Base-by-base conservation (phyloP, 306 rosid species). In the Cicer pinnatifidum region DNA sequence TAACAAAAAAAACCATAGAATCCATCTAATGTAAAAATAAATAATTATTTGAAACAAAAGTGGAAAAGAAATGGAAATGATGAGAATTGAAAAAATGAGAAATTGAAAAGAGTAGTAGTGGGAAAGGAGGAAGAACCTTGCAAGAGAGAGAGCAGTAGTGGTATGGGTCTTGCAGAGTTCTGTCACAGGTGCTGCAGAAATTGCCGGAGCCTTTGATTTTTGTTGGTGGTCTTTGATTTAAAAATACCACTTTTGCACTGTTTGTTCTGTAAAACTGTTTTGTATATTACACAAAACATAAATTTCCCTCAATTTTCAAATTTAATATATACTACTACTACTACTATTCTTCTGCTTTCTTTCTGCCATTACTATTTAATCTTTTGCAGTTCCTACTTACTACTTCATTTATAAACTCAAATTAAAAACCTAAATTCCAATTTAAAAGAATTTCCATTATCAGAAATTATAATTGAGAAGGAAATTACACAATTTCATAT, bases 171-270 rank as follows among this genome's bases (percentile, higher is more conserved):
- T 95, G 97, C 66, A 95, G 87, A 75, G 81, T 86, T 82, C 97
- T 86, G 89, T 89, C 88, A 67, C 99, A 95, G 81, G 97, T 88
- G 80, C 69, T 72, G 87, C 99, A 95, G 67, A 78, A 58, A 59
- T 90, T 95, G 83, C 97, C 87, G 82, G 90, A 78, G 88, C 90
- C 88, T 88, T 88, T 86, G 70, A 85, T 86, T 85, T 86, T 84
- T 23, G 93, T 73, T 67, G 77, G 90, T 16, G 91, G 85, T 83
- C 99, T 87, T 75, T 87, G 89, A 79, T 94, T 89, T 50, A 94
- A 69, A 81, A 91, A 94, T 52, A 94, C 92, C 77, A 95, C 99
- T 82, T 95, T 91, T 41, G 97, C 92, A 75, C 92, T 86, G 80
- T 95, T 95, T 9, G 96, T 90, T 9, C 87, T 91, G 85, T 95